Evolutionary conservation across 2,329 filamentous ascomycete species (phyloP).

Genomic region (Fusarium penzigii): DNA sequence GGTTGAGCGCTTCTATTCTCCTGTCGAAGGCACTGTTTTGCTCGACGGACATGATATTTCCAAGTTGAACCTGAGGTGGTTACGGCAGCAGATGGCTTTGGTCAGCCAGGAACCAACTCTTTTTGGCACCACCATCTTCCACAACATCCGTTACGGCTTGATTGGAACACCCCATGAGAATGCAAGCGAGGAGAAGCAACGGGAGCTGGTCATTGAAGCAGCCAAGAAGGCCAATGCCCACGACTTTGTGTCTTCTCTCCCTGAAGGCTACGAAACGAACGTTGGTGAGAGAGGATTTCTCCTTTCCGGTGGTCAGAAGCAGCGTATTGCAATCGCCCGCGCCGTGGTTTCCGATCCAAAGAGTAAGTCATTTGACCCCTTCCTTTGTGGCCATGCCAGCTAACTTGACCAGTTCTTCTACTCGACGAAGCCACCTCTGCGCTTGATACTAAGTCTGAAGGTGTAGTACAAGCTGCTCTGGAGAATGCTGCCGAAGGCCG

Average conservation of each 20-base stretch:
- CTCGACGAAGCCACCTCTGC: slow-evolving; percentile 95
- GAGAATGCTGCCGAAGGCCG: slow-evolving; percentile 82
- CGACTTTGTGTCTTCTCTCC: slow-evolving; percentile 80
- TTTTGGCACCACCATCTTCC: slow-evolving; percentile 84
- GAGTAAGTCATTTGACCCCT: slow-evolving; percentile 41
- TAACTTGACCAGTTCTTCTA: slow-evolving; percentile 61
- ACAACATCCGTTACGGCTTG: slow-evolving; percentile 88
- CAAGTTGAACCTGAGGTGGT: slow-evolving; percentile 82
- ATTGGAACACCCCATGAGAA: slow-evolving; percentile 78
- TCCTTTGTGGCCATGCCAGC: not conserved
- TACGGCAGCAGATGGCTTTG: slow-evolving; percentile 87
- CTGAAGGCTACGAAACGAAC: slow-evolving; percentile 88
- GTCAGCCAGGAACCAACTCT: slow-evolving; percentile 93
- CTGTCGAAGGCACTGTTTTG: slow-evolving; percentile 74
- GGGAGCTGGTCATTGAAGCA: slow-evolving; percentile 73
- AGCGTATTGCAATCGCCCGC: slow-evolving; percentile 91
- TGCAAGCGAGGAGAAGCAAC: slow-evolving; percentile 66
- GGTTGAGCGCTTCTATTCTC: slow-evolving; percentile 92
- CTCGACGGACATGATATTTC: slow-evolving; percentile 83
- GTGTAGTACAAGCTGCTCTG: slow-evolving; percentile 88
- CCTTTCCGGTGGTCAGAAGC: slow-evolving; percentile 92
- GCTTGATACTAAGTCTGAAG: slow-evolving; percentile 92
- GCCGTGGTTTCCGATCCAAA: slow-evolving; percentile 90
- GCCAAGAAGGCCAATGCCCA: slow-evolving; percentile 92
- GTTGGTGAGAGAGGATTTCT: slow-evolving; percentile 95